Percentiles rank a stretch among this genome's conserved stretches.
These are phyloP conservation scores for Pseudogymnoascus destructans DNA, from an alignment of 2,329 filamentous ascomycete genomes.

Conservation along the genomic window DNA sequence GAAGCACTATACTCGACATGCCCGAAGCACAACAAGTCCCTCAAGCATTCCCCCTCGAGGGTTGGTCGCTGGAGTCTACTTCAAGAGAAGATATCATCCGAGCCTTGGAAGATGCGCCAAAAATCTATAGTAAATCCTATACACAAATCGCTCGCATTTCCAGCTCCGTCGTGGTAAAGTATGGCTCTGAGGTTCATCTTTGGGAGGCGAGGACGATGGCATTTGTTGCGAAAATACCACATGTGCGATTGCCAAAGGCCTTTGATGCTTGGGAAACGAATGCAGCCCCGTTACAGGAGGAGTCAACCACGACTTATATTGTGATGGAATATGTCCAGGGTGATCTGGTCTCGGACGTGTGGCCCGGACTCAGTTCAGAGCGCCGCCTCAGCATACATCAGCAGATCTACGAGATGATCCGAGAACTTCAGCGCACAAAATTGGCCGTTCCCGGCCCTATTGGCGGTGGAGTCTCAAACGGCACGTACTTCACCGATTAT, in stretches of 20 bases:
- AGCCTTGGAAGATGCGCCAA: slow-evolving; percentile 1
- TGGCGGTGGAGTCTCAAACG: slow-evolving; percentile 12
- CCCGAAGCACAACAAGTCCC: neutral
- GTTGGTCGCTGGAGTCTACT: slow-evolving; percentile 2
- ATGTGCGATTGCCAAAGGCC: slow-evolving; percentile 11
- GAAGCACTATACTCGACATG: slow-evolving; percentile 4
- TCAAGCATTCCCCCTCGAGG: slow-evolving; percentile 1
- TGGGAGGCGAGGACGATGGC: slow-evolving; percentile 12
- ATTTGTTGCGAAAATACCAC: slow-evolving; percentile 12
- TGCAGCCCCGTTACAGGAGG: slow-evolving; percentile 11
- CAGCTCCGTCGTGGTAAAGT: slow-evolving; percentile 13
- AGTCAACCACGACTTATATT: slow-evolving; percentile 13
- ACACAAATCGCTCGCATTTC: slow-evolving; percentile 11
- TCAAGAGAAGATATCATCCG: slow-evolving; percentile 3
- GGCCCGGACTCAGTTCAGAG: slow-evolving; percentile 9
- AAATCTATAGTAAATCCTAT: neutral
- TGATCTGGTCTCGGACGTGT: slow-evolving; percentile 12
- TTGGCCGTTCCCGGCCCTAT: slow-evolving; percentile 12
- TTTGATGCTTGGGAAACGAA: slow-evolving; percentile 14
- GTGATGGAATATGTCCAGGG: slow-evolving; percentile 13
- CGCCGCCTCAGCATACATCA: slow-evolving; percentile 4
- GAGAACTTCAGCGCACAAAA: slow-evolving; percentile 11
- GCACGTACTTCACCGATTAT: slow-evolving; percentile 13
- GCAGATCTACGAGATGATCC: slow-evolving; percentile 11
- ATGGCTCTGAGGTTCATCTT: slow-evolving; percentile 12